phyloP scores from a whole-genome alignment of 352 stramenopile genomes.

The Stramenopiles sp. region DNA sequence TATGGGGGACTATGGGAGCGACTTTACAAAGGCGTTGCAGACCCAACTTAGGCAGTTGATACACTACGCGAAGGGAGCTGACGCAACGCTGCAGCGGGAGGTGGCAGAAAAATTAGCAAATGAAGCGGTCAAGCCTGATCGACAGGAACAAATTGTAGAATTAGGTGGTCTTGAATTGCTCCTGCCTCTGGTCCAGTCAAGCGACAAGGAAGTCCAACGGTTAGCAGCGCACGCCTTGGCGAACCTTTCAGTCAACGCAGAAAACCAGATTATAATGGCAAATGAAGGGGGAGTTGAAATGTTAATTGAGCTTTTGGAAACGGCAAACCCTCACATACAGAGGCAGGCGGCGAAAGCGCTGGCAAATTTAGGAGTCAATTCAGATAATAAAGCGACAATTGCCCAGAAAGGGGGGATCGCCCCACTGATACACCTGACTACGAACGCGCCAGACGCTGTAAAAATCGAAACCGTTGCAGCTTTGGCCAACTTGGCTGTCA shows the following conservation, averaged over 20 bases:
- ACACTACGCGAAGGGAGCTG: constrained; percentile 67
- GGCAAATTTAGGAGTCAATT: constrained; percentile 24
- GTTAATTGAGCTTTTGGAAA: constrained; percentile 65
- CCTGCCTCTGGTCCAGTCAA: constrained; percentile 68
- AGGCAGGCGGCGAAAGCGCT: constrained; percentile 74
- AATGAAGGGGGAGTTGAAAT: constrained; percentile 75
- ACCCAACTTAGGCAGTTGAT: constrained; percentile 71
- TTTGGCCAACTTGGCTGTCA: constrained; percentile 76
- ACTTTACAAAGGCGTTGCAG: constrained; percentile 56
- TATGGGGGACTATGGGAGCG: too few species aligned
- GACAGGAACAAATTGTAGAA: constrained; percentile 77
- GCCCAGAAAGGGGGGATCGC: constrained; percentile 63
- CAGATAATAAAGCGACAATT: constrained; percentile 72
- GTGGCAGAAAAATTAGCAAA: constrained; percentile 82
- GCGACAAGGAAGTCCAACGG: constrained; percentile 70
- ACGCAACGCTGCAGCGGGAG: constrained; percentile 60
- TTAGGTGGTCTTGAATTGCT: constrained; percentile 70
- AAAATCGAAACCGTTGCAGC: constrained; percentile 71
- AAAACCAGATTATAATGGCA: constrained; percentile 79
- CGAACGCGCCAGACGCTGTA: constrained; percentile 37
- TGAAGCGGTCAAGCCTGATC: constrained; percentile 73
- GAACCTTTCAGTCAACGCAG: constrained; percentile 75
- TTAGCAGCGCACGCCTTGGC: constrained; percentile 72
- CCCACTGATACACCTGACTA: constrained; percentile 32
- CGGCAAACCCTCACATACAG: constrained; percentile 59